These are phyloP conservation scores for Fusarium acutatum DNA, from an alignment of 2,329 filamentous ascomycete species.

Conservation along the genomic window DNA sequence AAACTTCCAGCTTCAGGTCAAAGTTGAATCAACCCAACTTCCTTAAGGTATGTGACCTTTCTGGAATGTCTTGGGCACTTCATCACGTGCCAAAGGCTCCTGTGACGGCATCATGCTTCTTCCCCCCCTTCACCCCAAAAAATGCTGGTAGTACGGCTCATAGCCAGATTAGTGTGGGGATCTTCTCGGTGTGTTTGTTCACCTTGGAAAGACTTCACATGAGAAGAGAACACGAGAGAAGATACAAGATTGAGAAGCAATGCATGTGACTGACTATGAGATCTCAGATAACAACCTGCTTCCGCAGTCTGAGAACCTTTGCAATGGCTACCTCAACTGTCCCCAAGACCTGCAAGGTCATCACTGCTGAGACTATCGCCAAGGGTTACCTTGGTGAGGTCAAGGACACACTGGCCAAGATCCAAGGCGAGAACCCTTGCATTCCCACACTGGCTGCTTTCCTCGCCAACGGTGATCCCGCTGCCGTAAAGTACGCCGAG, in stretches of 20 bases:
- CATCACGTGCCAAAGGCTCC: conserved; percentile 13
- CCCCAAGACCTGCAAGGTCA: conserved; percentile 86
- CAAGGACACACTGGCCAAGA: conserved; percentile 74
- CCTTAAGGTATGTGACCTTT: conserved; percentile 20
- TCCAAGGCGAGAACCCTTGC: conserved; percentile 63
- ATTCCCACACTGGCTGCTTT: conserved; percentile 88
- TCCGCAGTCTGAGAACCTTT: conserved; percentile 11
- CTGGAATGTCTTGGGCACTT: not conserved
- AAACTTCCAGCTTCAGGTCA: conserved; percentile 21
- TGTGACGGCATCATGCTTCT: conserved; percentile 9
- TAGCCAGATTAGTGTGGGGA: conserved; percentile 35
- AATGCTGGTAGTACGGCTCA: conserved; percentile 21
- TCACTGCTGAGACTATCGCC: conserved; percentile 87
- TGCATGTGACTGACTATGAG: conserved; percentile 18
- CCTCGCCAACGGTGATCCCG: conserved; percentile 89
- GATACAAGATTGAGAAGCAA: not conserved
- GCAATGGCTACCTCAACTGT: conserved; percentile 48
- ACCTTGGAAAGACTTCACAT: conserved; percentile 10
- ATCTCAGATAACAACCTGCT: conserved; percentile 13
- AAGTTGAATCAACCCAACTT: conserved; percentile 11
- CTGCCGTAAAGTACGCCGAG: conserved; percentile 92
- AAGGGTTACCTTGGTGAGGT: conserved; percentile 84
- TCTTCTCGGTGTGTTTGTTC: conserved; percentile 19
- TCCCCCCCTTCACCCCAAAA: conserved; percentile 7
- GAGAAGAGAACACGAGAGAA: not conserved